Percentiles rank a stretch among this genome's conserved stretches.
Conservation (phyloP, 495 filamentous ascomycete genomes). For the Aspergillus egyptiacus region DNA sequence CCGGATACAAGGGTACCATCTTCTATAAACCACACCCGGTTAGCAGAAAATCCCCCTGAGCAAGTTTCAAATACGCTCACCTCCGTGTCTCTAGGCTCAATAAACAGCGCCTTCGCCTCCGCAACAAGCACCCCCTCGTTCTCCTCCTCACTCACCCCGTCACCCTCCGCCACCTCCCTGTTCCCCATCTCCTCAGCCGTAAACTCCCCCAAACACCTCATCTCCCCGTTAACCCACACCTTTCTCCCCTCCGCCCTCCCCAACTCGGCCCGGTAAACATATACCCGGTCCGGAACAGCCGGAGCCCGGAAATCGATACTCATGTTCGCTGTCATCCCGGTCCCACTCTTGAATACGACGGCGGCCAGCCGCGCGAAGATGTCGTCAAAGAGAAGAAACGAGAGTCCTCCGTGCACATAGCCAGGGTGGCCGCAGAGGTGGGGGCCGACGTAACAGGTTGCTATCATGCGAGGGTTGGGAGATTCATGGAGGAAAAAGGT, state of each 20-base stretch:
- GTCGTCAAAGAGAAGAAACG: not conserved
- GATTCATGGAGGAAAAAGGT: not conserved
- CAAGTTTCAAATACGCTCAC: too few relatives aligned
- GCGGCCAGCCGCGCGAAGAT: not conserved
- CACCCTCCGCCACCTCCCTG: not conserved
- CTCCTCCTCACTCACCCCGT: not conserved
- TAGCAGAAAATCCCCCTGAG: too few relatives aligned
- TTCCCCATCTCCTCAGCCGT: not conserved
- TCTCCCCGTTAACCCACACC: not conserved
- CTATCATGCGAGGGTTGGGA: not conserved
- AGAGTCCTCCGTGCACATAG: not conserved
- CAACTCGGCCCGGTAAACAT: not conserved
- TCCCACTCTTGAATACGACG: not conserved
- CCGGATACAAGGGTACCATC: not conserved
- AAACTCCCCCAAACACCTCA: constrained; percentile 1
- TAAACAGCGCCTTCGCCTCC: not conserved
- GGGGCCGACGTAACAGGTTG: not conserved
- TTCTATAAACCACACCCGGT: too few relatives aligned
- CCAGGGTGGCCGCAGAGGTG: not conserved
- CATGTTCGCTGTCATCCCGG: not conserved
- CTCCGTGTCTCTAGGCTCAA: not conserved
- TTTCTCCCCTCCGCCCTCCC: not conserved
- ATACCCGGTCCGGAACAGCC: not conserved
- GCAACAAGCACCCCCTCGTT: not conserved
- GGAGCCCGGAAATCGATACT: not conserved